Evolutionary conservation across 2,329 filamentous ascomycete species (phyloP), one percentile per base, ranked within the genome.

Genomic region (Alternaria atra): DNA sequence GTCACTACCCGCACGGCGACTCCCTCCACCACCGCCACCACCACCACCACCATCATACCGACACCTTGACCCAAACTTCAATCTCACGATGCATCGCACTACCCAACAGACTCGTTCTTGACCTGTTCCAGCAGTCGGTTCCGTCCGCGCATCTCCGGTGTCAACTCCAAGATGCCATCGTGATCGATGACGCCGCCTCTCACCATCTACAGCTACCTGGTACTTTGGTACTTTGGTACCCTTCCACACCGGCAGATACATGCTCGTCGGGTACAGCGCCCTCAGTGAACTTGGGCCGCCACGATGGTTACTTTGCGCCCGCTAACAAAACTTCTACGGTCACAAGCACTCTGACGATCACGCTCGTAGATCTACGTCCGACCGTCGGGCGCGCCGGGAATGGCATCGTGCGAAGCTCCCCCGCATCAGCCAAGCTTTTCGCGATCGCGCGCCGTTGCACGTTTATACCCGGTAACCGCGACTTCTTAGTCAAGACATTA

Each of bases 321-420:
- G 40, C 55, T 58, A 57, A 29, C 23, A 55, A 58, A 56, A 37
- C 9, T 42, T 50, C 32, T 44, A 34, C 34, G 34, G 47, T 60
- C 58, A 60, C 58, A 60, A 52, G 58, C 47, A 17, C 47, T n/a
- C n/a, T 25, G 46, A 8, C 27, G 30, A 56, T 56, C 52, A 48
- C 46, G 52, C 52, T 52, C 32, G 15, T 56, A 51, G 46, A 51
- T 51, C 52, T 44, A 27, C 37, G 15, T 15, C 57, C 52, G 52
- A 56, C 40, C 20, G 29, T 40, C 51, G 12, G 47, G 6, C 9
- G 37, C 52, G 39, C 58, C 51, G 34, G 46, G 51, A 57, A 23
- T 35, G 34, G 34, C 35, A 52, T 57, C 47, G 53, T 52, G 47
- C 53, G 12, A n/a, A 34, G n/a, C 50, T 47, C 57, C 57, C 57